Conservation (phyloP, 2,329 filamentous ascomycete genomes). For the Fusarium acutatum region DNA sequence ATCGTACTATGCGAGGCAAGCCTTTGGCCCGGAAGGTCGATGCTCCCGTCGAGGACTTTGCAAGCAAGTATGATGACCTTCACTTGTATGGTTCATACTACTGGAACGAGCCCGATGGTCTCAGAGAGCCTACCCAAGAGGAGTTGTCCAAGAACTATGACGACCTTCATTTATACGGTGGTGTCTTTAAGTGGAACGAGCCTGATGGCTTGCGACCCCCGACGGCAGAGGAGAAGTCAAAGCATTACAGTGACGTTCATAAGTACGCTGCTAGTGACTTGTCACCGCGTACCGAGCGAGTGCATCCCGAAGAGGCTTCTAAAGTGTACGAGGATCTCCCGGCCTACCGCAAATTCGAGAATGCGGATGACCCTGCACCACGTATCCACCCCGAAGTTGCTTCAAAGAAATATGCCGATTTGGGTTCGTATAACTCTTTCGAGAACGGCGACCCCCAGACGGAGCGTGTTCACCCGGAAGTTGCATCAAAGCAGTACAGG, state of each 20-base stretch:
- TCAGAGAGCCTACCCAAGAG: slow-evolving; percentile 44
- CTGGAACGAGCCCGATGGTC: slow-evolving; percentile 54
- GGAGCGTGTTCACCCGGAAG: slow-evolving; percentile 42
- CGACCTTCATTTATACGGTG: slow-evolving; percentile 49
- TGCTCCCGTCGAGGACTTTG: slow-evolving; percentile 37
- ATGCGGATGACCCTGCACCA: slow-evolving; percentile 33
- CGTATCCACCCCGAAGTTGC: slow-evolving; percentile 47
- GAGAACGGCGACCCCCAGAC: slow-evolving; percentile 35
- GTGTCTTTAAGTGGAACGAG: slow-evolving; percentile 47
- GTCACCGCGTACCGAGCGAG: slow-evolving; percentile 13
- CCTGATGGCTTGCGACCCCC: slow-evolving; percentile 45
- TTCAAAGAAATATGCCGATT: slow-evolving; percentile 50
- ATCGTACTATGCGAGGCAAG: slow-evolving; percentile 46
- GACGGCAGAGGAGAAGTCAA: slow-evolving; percentile 51
- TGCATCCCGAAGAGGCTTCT: slow-evolving; percentile 43
- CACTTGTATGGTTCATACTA: slow-evolving; percentile 49
- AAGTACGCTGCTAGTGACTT: slow-evolving; percentile 44
- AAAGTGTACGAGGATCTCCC: slow-evolving; percentile 45
- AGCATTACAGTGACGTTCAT: slow-evolving; percentile 50
- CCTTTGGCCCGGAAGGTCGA: slow-evolving; percentile 50
- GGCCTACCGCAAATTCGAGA: slow-evolving; percentile 40
- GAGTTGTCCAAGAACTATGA: slow-evolving; percentile 51
- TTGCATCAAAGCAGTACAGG: slow-evolving; percentile 46
- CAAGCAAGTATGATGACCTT: slow-evolving; percentile 53
- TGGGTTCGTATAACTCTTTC: slow-evolving; percentile 46